Evolutionary conservation across 73 alveolate genomes (phyloP).

Genomic region (Tetrahymena elliotti): DNA sequence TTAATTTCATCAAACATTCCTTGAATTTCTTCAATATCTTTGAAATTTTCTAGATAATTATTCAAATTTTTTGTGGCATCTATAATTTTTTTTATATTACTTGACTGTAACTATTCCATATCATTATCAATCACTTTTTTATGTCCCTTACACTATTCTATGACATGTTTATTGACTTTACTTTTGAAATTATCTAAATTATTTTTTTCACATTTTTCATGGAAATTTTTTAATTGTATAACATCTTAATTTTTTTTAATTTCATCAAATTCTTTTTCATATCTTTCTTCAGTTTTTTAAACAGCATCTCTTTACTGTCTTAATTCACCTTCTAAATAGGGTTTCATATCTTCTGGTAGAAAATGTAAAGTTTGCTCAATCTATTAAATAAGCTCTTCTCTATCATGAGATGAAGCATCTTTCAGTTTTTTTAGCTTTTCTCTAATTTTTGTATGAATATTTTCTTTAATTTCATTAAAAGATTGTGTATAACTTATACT

Average conservation of each 20-base stretch:
- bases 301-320: background rate
- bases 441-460: background rate
- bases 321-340: background rate
- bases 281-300: background rate
- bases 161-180: background rate
- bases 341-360: background rate
- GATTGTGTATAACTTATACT: background rate
- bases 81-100: too few species aligned
- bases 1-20: background rate
- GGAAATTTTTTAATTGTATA: too few species aligned
- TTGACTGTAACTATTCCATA: background rate
- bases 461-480: background rate
- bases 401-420: background rate
- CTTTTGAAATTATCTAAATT: background rate
- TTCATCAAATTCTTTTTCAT: background rate
- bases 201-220: background rate
- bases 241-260: background rate
- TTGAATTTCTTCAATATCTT: too few species aligned
- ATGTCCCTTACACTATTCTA: background rate
- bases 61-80: background rate
- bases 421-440: too few species aligned
- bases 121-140: too few species aligned
- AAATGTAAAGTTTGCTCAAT: background rate
- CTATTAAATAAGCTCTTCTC: background rate
- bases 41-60: background rate